phyloP scores from a whole-genome alignment of 805 yeast species.

The Nakazawaea wickerhamii region DNA sequence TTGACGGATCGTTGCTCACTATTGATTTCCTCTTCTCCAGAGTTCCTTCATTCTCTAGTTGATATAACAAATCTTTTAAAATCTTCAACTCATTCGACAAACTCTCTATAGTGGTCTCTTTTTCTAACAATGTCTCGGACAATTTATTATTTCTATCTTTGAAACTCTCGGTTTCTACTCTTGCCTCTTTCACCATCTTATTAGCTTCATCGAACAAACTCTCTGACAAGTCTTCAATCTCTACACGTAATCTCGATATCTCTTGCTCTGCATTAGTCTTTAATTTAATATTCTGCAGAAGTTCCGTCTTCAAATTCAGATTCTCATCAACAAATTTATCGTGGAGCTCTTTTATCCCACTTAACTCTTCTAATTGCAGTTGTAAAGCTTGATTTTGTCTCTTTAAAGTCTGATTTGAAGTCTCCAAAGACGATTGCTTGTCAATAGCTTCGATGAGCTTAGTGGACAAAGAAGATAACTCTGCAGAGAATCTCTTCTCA shows the following conservation, averaged over 20 bases:
- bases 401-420: slow-evolving; percentile 34
- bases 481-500: slow-evolving; percentile 41
- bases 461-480: slow-evolving; percentile 53
- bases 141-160: slow-evolving; percentile 56
- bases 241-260: slow-evolving; percentile 55
- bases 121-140: slow-evolving; percentile 53
- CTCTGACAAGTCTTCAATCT: slow-evolving; percentile 75
- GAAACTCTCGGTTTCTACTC: slow-evolving; percentile 55
- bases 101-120: slow-evolving; percentile 59
- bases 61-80: slow-evolving; percentile 54
- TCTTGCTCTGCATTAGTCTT: slow-evolving; percentile 53
- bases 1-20: slow-evolving; percentile 12
- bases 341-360: background rate
- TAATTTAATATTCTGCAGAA: slow-evolving; percentile 18
- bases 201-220: slow-evolving; percentile 82
- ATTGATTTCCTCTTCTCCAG: slow-evolving; percentile 15
- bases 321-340: slow-evolving; percentile 6
- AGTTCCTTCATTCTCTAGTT: slow-evolving; percentile 40
- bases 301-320: slow-evolving; percentile 22
- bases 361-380: slow-evolving; percentile 24
- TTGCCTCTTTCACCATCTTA: slow-evolving; percentile 75
- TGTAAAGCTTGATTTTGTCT: slow-evolving; percentile 28
- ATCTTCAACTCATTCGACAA: slow-evolving; percentile 63
- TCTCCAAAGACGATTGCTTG: slow-evolving; percentile 51
- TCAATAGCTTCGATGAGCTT: slow-evolving; percentile 56